A percentile compares a stretch with the other conserved stretches of the same genome.
phyloP scores from a whole-genome alignment of 1,284 basidiomycete species.

The Schizopora paradoxa region DNA sequence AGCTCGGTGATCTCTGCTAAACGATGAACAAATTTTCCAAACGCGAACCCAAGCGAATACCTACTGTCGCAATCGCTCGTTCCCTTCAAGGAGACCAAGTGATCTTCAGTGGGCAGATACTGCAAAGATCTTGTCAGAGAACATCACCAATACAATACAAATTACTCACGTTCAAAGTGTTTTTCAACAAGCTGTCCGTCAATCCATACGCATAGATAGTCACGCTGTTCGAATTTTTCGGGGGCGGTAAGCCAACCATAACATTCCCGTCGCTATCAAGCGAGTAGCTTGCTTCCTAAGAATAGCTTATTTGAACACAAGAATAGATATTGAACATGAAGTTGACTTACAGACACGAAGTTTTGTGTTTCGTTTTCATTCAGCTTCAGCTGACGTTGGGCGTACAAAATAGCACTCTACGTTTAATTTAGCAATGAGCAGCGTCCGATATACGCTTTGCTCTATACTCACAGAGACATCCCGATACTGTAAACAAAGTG shows the following conservation, averaged over 20 bases:
- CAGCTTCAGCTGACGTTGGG: constrained; percentile 41
- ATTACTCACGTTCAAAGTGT: constrained; percentile 32
- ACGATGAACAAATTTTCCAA: background rate
- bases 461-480: constrained; percentile 35
- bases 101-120: constrained; percentile 32
- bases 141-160: background rate
- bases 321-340: background rate
- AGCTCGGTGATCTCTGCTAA: constrained; percentile 4
- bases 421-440: background rate
- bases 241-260: constrained; percentile 41
- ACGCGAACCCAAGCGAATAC: background rate
- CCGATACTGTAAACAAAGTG: constrained; percentile 33
- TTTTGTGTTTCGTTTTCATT: constrained; percentile 42
- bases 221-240: constrained; percentile 32
- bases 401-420: constrained; percentile 35
- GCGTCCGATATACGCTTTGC: background rate
- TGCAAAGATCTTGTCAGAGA: constrained; percentile 13
- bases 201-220: constrained; percentile 41
- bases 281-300: constrained; percentile 39
- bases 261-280: constrained; percentile 41
- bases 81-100: background rate
- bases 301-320: background rate
- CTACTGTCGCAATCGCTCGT: background rate
- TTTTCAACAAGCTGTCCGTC: constrained; percentile 35
- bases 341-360: constrained; percentile 39